Conservation (phyloP, 257 asterid genomes). For the Anisodus tanguticus region DNA sequence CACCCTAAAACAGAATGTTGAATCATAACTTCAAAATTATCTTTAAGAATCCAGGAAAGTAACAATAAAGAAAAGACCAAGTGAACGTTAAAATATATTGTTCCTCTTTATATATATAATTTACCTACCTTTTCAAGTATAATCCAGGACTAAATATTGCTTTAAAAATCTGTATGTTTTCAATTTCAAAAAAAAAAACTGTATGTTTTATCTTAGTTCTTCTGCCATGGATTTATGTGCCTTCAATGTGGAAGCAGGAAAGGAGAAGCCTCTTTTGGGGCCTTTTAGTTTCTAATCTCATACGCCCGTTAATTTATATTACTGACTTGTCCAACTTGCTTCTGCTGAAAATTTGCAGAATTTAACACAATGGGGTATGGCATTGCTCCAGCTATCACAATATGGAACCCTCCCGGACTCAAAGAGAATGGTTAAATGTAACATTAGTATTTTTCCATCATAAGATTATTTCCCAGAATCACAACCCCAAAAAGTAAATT, state of each 20-base stretch:
- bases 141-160: neutral
- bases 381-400: conserved; percentile 51
- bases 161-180: too few relatives aligned
- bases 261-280: neutral
- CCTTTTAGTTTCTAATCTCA: too few relatives aligned
- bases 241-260: neutral
- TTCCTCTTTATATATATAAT: too few relatives aligned
- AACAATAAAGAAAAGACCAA: too few relatives aligned
- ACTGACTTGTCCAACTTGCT: neutral
- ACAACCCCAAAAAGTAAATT: too few relatives aligned
- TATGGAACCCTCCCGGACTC: conserved; percentile 47
- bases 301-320: neutral
- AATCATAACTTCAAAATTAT: too few relatives aligned
- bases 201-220: too few relatives aligned
- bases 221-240: too few relatives aligned
- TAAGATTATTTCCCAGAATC: neutral
- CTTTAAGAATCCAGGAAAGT: too few relatives aligned
- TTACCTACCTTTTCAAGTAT: neutral
- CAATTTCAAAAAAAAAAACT: too few relatives aligned
- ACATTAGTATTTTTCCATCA: neutral
- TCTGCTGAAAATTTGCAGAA: conserved; percentile 38
- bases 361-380: conserved; percentile 51
- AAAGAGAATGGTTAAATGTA: conserved; percentile 46
- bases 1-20: too few relatives aligned
- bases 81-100: too few relatives aligned